Percentiles rank a stretch among this genome's conserved stretches.
Conservation (phyloP, 2,329 filamentous ascomycete genomes). For the Conoideocrella luteorostrata region DNA sequence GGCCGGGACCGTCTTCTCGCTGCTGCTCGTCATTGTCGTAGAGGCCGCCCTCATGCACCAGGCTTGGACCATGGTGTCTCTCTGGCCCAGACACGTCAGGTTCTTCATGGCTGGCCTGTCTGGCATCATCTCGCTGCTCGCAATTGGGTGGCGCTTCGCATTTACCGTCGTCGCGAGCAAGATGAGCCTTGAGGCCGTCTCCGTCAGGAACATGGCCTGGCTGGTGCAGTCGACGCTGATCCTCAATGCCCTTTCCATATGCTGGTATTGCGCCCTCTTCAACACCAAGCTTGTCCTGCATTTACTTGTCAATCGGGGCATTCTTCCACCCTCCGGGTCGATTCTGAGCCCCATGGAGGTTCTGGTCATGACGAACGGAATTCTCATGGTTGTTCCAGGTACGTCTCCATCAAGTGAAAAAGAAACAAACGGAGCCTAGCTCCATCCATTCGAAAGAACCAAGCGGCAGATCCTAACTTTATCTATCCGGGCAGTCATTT, state of each 20-base stretch:
- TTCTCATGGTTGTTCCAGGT: constrained; percentile 53
- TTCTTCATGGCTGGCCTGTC: constrained; percentile 25
- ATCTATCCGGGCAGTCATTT: constrained; percentile 35
- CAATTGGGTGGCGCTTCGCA: constrained; percentile 26
- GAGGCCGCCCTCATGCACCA: constrained; percentile 44
- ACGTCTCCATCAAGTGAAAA: constrained; percentile 18
- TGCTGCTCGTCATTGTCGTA: constrained; percentile 39
- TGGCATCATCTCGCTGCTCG: constrained; percentile 24
- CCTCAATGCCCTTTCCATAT: constrained; percentile 34
- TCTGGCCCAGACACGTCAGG: constrained; percentile 37
- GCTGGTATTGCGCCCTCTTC: constrained; percentile 52
- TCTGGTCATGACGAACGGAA: constrained; percentile 48
- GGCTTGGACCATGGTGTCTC: constrained; percentile 44
- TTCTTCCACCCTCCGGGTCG: constrained; percentile 36
- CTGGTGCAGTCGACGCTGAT: constrained; percentile 32
- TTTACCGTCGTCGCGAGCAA: constrained; percentile 30
- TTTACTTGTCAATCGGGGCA: constrained; percentile 38
- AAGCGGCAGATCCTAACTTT: constrained; percentile 1
- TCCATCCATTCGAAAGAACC: too few relatives aligned
- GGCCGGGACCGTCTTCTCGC: constrained; percentile 33
- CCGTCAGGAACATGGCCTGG: constrained; percentile 26
- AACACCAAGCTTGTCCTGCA: constrained; percentile 44
- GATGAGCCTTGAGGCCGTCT: constrained; percentile 18
- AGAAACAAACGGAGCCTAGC: too few relatives aligned
- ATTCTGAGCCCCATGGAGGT: constrained; percentile 47